A percentile compares a stretch with the other conserved stretches of the same genome.
phyloP scores from a whole-genome alignment of 495 filamentous ascomycete genomes.

The Xylaria cubensis region DNA sequence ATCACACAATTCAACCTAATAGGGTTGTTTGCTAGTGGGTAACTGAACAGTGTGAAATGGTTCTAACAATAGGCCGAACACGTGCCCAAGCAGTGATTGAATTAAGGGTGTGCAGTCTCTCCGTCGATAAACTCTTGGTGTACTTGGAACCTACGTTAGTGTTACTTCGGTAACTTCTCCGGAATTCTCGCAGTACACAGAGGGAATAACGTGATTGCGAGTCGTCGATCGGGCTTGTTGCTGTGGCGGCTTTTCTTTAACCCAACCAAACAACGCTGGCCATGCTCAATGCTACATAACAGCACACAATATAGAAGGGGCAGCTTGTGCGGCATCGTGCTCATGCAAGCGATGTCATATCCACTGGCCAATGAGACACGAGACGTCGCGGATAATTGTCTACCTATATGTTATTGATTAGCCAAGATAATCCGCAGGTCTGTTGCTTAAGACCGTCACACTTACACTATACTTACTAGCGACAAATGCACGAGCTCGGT shows the following conservation, averaged over 20 bases:
- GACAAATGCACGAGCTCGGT: background rate
- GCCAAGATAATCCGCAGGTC: background rate
- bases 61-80: background rate
- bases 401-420: background rate
- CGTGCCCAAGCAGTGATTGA: background rate
- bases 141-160: background rate
- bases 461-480: slow-evolving; percentile 7
- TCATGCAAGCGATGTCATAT: background rate
- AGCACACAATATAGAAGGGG: background rate
- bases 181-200: background rate
- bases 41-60: slow-evolving; percentile 6
- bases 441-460: background rate
- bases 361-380: background rate
- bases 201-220: slow-evolving; percentile 1
- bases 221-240: background rate
- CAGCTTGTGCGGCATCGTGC: background rate
- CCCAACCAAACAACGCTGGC: background rate
- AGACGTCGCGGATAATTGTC: background rate
- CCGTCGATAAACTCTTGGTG: background rate
- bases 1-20: slow-evolving; percentile 14
- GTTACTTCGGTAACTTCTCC: slow-evolving; percentile 14
- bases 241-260: background rate
- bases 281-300: slow-evolving; percentile 2
- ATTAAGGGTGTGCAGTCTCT: background rate
- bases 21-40: slow-evolving; percentile 3